These are phyloP conservation scores for Pleomassaria siparia DNA, from an alignment of 2,329 filamentous ascomycete genomes.

Conservation along the genomic window DNA sequence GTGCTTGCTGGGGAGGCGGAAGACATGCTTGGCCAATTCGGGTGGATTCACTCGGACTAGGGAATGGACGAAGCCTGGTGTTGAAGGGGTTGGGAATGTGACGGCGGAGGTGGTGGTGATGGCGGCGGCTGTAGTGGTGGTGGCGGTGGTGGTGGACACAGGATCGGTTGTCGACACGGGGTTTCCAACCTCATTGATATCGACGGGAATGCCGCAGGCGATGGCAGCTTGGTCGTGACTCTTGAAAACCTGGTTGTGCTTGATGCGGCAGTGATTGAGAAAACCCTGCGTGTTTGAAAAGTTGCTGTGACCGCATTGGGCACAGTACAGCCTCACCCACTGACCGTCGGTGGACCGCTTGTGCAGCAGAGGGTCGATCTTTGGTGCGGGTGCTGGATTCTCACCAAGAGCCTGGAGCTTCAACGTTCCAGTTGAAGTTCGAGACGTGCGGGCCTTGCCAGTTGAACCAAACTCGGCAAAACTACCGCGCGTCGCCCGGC, in stretches of 20 bases:
- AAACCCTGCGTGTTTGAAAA: slow-evolving; percentile 98
- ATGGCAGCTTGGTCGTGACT: slow-evolving; percentile 93
- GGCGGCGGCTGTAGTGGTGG: slow-evolving; percentile 33
- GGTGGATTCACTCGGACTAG: slow-evolving; percentile 31
- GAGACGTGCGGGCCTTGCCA: slow-evolving; percentile 58
- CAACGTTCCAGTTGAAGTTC: slow-evolving; percentile 57
- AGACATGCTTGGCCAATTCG: slow-evolving; percentile 32
- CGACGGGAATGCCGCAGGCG: slow-evolving; percentile 80
- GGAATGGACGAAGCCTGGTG: slow-evolving; percentile 39
- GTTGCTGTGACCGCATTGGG: slow-evolving; percentile 82
- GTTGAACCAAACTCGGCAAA: slow-evolving; percentile 57
- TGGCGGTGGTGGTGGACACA: slow-evolving; percentile 22
- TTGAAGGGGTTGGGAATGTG: slow-evolving; percentile 28
- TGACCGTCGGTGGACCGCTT: slow-evolving; percentile 80
- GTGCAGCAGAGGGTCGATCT: slow-evolving; percentile 78
- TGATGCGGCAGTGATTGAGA: slow-evolving; percentile 97
- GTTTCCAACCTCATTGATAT: slow-evolving; percentile 59
- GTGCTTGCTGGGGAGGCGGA: slow-evolving; percentile 28
- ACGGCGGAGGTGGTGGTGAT: slow-evolving; percentile 33
- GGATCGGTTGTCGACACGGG: slow-evolving; percentile 38
- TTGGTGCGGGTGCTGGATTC: slow-evolving; percentile 54
- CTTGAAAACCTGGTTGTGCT: slow-evolving; percentile 89
- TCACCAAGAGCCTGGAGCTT: slow-evolving; percentile 46
- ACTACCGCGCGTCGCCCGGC: slow-evolving; percentile 77
- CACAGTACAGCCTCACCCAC: slow-evolving; percentile 86